Conservation (phyloP, 2,329 filamentous ascomycete genomes). For the Eutypa lata region DNA sequence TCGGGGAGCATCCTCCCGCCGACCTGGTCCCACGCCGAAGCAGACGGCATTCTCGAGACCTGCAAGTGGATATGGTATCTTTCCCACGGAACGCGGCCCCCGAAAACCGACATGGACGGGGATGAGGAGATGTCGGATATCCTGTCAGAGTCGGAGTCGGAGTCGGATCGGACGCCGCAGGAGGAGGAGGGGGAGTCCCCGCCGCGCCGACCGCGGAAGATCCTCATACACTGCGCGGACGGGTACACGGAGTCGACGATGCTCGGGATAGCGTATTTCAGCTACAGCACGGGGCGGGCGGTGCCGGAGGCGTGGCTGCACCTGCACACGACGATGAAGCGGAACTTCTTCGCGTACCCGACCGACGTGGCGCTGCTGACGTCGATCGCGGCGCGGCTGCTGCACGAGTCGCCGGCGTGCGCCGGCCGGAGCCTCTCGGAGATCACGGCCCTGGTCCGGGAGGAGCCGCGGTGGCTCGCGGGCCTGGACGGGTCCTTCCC, state of each 20-base stretch:
- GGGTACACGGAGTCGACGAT: slow-evolving; percentile 95
- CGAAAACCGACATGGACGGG: slow-evolving; percentile 34
- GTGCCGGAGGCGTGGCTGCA: slow-evolving; percentile 84
- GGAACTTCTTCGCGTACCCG: slow-evolving; percentile 96
- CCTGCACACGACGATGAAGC: slow-evolving; percentile 73
- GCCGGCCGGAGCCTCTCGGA: slow-evolving; percentile 48
- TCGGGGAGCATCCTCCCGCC: slow-evolving; percentile 90
- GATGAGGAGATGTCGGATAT: slow-evolving; percentile 41
- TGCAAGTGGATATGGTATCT: slow-evolving; percentile 88
- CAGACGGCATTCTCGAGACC: slow-evolving; percentile 79
- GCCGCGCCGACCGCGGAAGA: slow-evolving; percentile 59
- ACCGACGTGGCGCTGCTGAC: slow-evolving; percentile 83
- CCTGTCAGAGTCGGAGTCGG: too few relatives aligned
- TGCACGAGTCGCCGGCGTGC: slow-evolving; percentile 64
- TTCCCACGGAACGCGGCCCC: slow-evolving; percentile 59
- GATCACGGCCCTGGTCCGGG: slow-evolving; percentile 48
- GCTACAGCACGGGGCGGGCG: slow-evolving; percentile 80
- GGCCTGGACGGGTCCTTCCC: slow-evolving; percentile 87
- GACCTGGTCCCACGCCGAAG: slow-evolving; percentile 77
- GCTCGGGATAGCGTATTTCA: slow-evolving; percentile 85
- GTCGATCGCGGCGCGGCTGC: slow-evolving; percentile 70
- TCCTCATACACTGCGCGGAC: slow-evolving; percentile 90
- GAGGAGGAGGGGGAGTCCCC: too few relatives aligned
- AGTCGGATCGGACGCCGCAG: too few relatives aligned
- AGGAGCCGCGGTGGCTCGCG: slow-evolving; percentile 76